Percentiles rank a stretch among this genome's conserved stretches.
Evolutionary conservation across 2,329 filamentous ascomycete species (phyloP).

Genomic region (Ophiostoma ulmi): DNA sequence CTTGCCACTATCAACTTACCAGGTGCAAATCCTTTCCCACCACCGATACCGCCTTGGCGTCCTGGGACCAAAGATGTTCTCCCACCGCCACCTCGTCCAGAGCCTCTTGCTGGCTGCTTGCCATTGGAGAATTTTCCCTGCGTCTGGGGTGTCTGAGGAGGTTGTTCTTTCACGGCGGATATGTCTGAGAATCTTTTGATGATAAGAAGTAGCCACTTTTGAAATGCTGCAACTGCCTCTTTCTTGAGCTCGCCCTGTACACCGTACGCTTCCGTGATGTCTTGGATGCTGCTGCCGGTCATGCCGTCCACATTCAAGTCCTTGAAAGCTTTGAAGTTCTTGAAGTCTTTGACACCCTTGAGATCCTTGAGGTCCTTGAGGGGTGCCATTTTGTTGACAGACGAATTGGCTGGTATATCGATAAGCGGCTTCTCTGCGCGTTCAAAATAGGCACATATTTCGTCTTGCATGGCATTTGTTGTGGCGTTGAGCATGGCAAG

Average conservation of each 20-base stretch:
- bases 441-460: slow-evolving; percentile 48
- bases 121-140: slow-evolving; percentile 14
- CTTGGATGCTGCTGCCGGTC: not conserved
- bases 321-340: not conserved
- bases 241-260: slow-evolving; percentile 58
- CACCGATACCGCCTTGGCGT: not conserved
- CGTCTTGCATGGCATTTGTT: slow-evolving; percentile 51
- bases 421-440: not conserved
- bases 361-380: not conserved
- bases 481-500: slow-evolving; percentile 48
- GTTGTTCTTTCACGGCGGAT: slow-evolving; percentile 46
- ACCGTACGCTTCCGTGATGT: slow-evolving; percentile 53
- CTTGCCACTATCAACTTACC: slow-evolving; percentile 15
- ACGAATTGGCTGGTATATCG: not conserved
- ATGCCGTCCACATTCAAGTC: not conserved
- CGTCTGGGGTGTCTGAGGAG: slow-evolving; percentile 30
- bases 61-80: not conserved
- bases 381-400: not conserved
- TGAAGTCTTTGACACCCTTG: not conserved
- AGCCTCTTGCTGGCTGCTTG: slow-evolving; percentile 2
- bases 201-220: slow-evolving; percentile 72
- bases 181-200: slow-evolving; percentile 67
- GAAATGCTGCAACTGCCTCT: slow-evolving; percentile 65
- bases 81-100: not conserved
- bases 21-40: not conserved